phyloP scores from a whole-genome alignment of 208 protist species.

The Zelonia costaricensis region DNA sequence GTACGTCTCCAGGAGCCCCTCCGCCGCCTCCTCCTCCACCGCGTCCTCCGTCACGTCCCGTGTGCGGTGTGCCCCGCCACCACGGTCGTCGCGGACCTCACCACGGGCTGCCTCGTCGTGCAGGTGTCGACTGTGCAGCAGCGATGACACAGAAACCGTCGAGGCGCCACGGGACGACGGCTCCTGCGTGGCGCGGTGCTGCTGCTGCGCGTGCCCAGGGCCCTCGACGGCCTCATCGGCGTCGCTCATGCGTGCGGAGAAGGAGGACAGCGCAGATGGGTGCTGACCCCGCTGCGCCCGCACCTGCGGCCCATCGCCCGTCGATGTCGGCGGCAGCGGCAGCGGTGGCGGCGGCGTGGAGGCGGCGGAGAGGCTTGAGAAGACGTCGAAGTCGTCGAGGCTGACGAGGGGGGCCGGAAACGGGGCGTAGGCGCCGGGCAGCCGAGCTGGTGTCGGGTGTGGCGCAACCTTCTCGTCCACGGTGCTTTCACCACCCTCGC shows the following conservation, averaged over 20 bases:
- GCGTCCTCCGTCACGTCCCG: background rate
- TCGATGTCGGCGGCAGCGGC: too few relatives aligned
- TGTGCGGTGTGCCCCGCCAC: too few relatives aligned
- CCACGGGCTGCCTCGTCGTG: too few relatives aligned
- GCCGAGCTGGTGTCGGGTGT: too few relatives aligned
- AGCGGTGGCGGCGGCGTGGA: constrained; percentile 3
- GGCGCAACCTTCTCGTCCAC: too few relatives aligned
- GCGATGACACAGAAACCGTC: background rate
- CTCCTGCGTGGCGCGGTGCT: too few relatives aligned
- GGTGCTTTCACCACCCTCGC: background rate
- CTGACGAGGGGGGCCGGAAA: background rate
- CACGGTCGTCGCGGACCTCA: background rate
- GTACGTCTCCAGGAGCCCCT: background rate
- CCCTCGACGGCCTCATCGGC: background rate
- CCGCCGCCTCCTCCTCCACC: background rate
- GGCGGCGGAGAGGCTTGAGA: constrained; percentile 10
- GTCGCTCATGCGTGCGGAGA: background rate
- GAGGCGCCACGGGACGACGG: background rate
- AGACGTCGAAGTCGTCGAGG: background rate
- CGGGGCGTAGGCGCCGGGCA: background rate
- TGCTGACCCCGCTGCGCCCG: background rate
- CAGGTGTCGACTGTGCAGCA: too few relatives aligned
- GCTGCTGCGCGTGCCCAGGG: too few relatives aligned
- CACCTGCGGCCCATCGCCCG: background rate
- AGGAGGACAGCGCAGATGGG: background rate